phyloP scores from a whole-genome alignment of 2,329 filamentous ascomycete species.

The Dendrostoma leiphaemia region DNA sequence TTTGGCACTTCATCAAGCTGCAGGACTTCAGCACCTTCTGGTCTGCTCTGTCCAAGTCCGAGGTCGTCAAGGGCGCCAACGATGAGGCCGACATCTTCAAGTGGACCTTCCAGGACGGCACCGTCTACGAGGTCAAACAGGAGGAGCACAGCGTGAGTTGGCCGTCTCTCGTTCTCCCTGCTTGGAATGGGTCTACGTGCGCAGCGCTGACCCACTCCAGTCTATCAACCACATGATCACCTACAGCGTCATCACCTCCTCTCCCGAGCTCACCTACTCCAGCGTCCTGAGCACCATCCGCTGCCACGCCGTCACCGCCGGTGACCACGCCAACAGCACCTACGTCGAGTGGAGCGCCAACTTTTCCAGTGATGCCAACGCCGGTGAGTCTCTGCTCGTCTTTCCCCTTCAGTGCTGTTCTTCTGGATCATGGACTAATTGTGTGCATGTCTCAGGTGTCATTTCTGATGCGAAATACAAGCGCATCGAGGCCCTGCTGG shows the following conservation, averaged over 20 bases:
- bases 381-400: conserved; percentile 46
- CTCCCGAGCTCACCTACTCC: conserved; percentile 65
- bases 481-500: conserved; percentile 67
- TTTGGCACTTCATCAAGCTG: conserved; percentile 76
- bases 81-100: conserved; percentile 66
- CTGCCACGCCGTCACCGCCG: conserved; percentile 64
- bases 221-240: conserved; percentile 74
- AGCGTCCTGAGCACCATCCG: conserved; percentile 66
- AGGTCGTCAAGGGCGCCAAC: conserved; percentile 55
- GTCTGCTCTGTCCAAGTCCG: conserved; percentile 58
- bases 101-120: conserved; percentile 71
- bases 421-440: too few species aligned
- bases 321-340: conserved; percentile 61
- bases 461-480: conserved; percentile 77
- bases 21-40: conserved; percentile 68
- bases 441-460: too few species aligned
- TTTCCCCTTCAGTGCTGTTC: background rate
- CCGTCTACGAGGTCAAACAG: conserved; percentile 69
- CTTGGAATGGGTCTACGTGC: too few species aligned
- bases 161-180: background rate
- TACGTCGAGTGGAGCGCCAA: conserved; percentile 68
- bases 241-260: conserved; percentile 67
- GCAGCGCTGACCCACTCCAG: too few species aligned
- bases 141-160: conserved; percentile 67
- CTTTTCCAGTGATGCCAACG: conserved; percentile 69